These are phyloP conservation scores for Umbelopsis sp. DNA, from an alignment of 192 early-diverging fungal genomes.

Conservation along the genomic window DNA sequence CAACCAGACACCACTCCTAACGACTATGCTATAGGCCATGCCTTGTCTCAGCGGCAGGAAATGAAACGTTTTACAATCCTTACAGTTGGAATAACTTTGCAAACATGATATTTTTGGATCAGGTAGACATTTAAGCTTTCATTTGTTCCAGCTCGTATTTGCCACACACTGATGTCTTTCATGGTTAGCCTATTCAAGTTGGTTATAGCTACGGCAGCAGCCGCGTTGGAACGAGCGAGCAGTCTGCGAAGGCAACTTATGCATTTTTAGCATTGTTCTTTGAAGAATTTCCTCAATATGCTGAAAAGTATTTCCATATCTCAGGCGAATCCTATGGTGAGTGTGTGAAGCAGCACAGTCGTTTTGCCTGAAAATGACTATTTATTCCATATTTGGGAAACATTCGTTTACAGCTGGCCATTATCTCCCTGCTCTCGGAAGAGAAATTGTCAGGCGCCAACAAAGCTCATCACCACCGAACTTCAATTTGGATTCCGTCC, in stretches of 20 bases:
- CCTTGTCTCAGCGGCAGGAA: slow-evolving; percentile 75
- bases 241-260: slow-evolving; percentile 87
- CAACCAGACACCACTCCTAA: not conserved
- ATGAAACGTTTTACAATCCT: slow-evolving; percentile 64
- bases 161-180: too few relatives aligned
- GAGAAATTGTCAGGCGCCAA: slow-evolving; percentile 79
- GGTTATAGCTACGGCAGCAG: slow-evolving; percentile 87
- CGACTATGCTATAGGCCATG: slow-evolving; percentile 60
- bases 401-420: slow-evolving; percentile 68
- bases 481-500: slow-evolving; percentile 74
- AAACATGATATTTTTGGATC: slow-evolving; percentile 83
- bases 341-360: not conserved
- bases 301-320: slow-evolving; percentile 77
- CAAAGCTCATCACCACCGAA: slow-evolving; percentile 43
- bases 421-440: slow-evolving; percentile 90
- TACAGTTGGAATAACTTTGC: slow-evolving; percentile 93
- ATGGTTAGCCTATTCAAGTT: slow-evolving; percentile 74
- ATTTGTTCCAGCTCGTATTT: too few relatives aligned
- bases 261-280: slow-evolving; percentile 94
- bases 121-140: slow-evolving; percentile 34
- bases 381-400: not conserved
- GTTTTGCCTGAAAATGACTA: slow-evolving; percentile 25
- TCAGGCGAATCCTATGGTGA: slow-evolving; percentile 75
- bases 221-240: slow-evolving; percentile 67
- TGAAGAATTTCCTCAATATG: slow-evolving; percentile 82